Evolutionary conservation across 257 asterid genomes (phyloP), one percentile per base, ranked within the genome.

Genomic region (Solanum ossicruentum): DNA sequence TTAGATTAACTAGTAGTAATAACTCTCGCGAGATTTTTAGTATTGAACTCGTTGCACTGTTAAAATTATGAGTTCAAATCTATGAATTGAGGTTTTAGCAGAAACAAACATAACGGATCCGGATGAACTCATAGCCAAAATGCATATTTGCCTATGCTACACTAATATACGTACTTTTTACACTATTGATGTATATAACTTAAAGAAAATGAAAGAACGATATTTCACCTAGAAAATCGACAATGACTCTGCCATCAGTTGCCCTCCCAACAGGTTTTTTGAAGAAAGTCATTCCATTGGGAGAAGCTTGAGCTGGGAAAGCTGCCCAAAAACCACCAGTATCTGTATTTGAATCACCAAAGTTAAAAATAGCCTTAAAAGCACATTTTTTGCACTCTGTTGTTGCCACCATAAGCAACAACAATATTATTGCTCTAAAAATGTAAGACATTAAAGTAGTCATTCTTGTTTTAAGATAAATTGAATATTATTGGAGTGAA

Each of bases 241-340:
- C 16, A 73, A 93, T 86, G 86, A 95, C 86, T 80, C 99, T 86
- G 83, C 98, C 99, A 78, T 95, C 99, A 73, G 93, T 91, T n/a
- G 97, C 95, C 71, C 99, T 85, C 0, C 98, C 97, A 16, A 83
- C 90, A 5, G 98, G 97, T 81, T 75, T 95, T 16, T 89, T 89
- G 91, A 95, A 95, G 88, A 89, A 95, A 55, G 97, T 95, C 95
- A 92, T 94, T 84, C 98, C 97, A 72, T 87, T 71, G 6, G 98
- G 98, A 5, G 86, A 89, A 17, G 84, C 73, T 85, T 90, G 92
- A 6, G 96, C 84, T 20, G 98, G 98, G 47, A 95, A 95, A 66
- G 97, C 98, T 51, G 98, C 92, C 87, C 90, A 93, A 26, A 94
- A 94, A 28, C 98, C 97, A 58, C 98, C 98, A 0, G 96, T 92